These are phyloP conservation scores for Colletotrichum tamarilloi DNA, from an alignment of 2,329 filamentous ascomycete genomes.

Conservation along the genomic window DNA sequence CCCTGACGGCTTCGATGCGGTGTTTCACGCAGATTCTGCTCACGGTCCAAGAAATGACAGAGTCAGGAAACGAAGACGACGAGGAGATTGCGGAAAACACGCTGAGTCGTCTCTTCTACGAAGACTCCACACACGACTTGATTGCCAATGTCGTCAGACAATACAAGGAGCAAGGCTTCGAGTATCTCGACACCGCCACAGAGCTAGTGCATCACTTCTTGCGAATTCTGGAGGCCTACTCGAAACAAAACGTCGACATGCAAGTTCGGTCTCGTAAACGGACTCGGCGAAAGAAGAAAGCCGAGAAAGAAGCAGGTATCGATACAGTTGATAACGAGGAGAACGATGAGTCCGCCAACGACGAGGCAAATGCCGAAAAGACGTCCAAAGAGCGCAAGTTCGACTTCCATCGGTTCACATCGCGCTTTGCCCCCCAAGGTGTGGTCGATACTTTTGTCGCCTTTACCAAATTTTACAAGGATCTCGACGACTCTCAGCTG, in stretches of 20 bases:
- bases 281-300: conserved; percentile 78
- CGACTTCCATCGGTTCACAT: conserved; percentile 86
- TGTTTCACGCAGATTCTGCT: conserved; percentile 95
- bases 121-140: conserved; percentile 91
- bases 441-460: conserved; percentile 90
- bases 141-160: conserved; percentile 82
- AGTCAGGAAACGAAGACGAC: conserved; percentile 88
- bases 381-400: conserved; percentile 89
- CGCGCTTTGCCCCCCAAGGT: conserved; percentile 83
- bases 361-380: conserved; percentile 76
- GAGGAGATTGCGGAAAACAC: conserved; percentile 99
- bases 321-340: conserved; percentile 64
- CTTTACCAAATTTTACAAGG: conserved; percentile 83
- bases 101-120: conserved; percentile 96
- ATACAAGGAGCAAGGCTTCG: conserved; percentile 95
- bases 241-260: conserved; percentile 93
- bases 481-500: conserved; percentile 82
- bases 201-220: conserved; percentile 93
- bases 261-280: conserved; percentile 87
- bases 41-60: conserved; percentile 92
- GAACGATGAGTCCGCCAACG: conserved; percentile 77
- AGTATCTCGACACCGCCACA: conserved; percentile 91
- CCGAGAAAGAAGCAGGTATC: conserved; percentile 53
- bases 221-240: conserved; percentile 90
- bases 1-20: conserved; percentile 87